Conservation (phyloP, 768 basidiomycete genomes). For the Trametes meyenii region DNA sequence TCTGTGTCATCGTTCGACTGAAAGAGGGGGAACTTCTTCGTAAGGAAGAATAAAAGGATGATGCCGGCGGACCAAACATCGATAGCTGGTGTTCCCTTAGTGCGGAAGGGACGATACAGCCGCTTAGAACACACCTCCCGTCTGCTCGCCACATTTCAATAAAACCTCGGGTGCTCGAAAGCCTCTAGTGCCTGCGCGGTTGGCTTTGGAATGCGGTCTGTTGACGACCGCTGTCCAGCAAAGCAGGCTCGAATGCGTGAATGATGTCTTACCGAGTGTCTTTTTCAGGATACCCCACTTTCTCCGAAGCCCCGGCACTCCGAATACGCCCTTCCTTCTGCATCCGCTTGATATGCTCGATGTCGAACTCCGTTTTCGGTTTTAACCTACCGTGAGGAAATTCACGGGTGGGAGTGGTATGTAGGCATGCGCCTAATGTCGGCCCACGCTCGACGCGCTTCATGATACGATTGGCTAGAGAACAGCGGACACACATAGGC, state of each 20-base stretch:
- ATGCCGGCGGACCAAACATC: constrained; percentile 96
- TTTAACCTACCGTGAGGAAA: constrained; percentile 71
- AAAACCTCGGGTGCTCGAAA: constrained; percentile 97
- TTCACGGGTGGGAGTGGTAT: constrained; percentile 63
- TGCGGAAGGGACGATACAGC: background rate
- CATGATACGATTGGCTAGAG: background rate
- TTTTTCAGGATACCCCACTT: constrained; percentile 77
- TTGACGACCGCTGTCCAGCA: constrained; percentile 10
- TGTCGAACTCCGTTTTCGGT: constrained; percentile 47
- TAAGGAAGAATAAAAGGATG: constrained; percentile 91
- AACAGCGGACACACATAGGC: background rate
- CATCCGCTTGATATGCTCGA: constrained; percentile 53
- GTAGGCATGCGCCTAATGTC: constrained; percentile 67
- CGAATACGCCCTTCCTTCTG: constrained; percentile 64
- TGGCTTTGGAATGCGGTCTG: constrained; percentile 87
- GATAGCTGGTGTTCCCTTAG: constrained; percentile 60
- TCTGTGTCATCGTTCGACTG: constrained; percentile 93
- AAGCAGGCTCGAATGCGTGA: background rate
- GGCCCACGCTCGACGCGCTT: constrained; percentile 61
- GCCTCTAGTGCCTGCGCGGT: constrained; percentile 94
- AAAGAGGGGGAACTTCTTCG: constrained; percentile 91
- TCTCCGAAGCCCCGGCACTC: constrained; percentile 57
- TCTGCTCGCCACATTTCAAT: constrained; percentile 91
- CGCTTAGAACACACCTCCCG: constrained; percentile 63
- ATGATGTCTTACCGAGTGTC: constrained; percentile 59